Base-by-base conservation (phyloP, 192 early-diverging fungal genomes). In the Powellomyces hirtus region DNA sequence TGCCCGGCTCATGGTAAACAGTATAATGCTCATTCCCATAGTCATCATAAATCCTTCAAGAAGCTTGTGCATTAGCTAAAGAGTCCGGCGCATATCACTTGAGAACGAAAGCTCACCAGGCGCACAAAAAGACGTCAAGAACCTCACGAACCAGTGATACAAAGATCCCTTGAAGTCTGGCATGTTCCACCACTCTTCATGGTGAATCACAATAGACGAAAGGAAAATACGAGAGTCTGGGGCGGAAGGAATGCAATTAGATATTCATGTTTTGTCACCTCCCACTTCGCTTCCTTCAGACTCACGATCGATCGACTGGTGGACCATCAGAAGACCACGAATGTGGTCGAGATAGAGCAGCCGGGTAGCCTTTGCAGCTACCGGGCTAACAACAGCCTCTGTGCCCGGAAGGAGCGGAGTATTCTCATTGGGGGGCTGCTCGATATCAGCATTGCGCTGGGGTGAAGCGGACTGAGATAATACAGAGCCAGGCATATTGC, bases 171-270 rank as follows among this genome's bases (percentile, higher is more conserved):
- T 46, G 37, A 66, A 79, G 36, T 72, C 66, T 11, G 77, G 73
- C 70, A 75, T 76, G 31, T 72, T 49, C 62, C 61, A 75, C 77
- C 77, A 79, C 38, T 79, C 61, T 59, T 79, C 77, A 49, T 79
- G 77, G 5, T 40, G 33, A 44, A 68, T 60, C 4, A 18, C 24
- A 38, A 79, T 72, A 10, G 50, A 59, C 3, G 70, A 64, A 13
- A 75, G 34, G 66, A 79, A 61, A 10, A 26, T 38, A 27, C 62
- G 70, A 8, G 70, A 55, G 55, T 72, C 62, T 72, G 36, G 2
- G 3, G 29, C 35, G 35, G 36, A n/a, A 35, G 18, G 35, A 36
- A 11, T n/a, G 20, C 31, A 38, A 22, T 59, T 35, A 10, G 57
- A 7, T 11, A 26, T 18, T 10, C 51, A 18, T 7, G 16, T 7